Evolutionary conservation across 129 eudicot species (phyloP).

Genomic region (Artemisia annua): DNA sequence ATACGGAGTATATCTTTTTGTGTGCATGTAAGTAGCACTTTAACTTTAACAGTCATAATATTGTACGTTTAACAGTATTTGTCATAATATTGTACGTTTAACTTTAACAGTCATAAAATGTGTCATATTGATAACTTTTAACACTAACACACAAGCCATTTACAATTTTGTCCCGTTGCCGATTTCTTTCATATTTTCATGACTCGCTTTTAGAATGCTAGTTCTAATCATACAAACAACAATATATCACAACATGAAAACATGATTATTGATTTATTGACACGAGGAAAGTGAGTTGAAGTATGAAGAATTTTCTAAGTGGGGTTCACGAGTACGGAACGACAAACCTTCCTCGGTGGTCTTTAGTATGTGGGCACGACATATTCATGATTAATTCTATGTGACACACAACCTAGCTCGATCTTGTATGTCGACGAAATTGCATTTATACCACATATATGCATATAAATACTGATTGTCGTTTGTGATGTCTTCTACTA

Average conservation of each 20-base stretch:
- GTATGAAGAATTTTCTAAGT: constrained; percentile 14
- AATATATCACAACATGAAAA: background rate
- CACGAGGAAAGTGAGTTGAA: constrained; percentile 3
- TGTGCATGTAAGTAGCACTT: background rate
- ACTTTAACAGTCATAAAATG: too few species aligned
- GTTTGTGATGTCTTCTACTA: constrained; percentile 9
- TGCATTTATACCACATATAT: constrained; percentile 7
- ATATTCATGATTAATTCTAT: background rate
- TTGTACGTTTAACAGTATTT: too few species aligned
- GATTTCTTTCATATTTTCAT: background rate
- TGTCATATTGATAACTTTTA: too few species aligned
- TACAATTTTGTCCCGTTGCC: background rate
- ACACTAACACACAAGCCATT: background rate
- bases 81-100: too few species aligned
- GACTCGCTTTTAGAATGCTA: background rate
- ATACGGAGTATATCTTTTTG: background rate
- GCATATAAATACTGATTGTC: constrained; percentile 1
- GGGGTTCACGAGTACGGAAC: constrained; percentile 13
- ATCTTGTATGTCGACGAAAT: constrained; percentile 18
- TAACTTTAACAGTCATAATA: too few species aligned
- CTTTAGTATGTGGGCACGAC: constrained; percentile 1
- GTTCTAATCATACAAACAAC: background rate
- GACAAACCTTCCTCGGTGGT: constrained; percentile 9
- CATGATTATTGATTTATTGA: background rate
- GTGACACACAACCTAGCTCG: background rate